phyloP scores from a whole-genome alignment of 257 asterid species.

The Linderniella brevidens region DNA sequence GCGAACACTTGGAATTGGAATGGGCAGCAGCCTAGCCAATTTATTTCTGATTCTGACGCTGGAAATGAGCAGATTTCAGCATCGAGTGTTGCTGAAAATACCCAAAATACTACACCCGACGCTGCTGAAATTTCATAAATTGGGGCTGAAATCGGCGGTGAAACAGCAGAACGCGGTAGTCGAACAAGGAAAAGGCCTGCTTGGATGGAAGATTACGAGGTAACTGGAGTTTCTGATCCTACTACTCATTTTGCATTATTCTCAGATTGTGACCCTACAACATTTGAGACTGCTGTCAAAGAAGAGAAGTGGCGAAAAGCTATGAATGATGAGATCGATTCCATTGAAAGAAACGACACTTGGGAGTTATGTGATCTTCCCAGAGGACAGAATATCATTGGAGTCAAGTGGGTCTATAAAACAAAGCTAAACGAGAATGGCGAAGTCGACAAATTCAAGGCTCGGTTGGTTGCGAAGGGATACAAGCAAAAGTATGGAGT shows the following conservation, averaged over 20 bases:
- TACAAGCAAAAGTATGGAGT: neutral
- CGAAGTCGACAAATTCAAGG: constrained; percentile 1
- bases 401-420: neutral
- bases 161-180: no score
- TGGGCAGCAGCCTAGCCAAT: neutral
- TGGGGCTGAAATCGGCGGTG: no score
- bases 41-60: neutral
- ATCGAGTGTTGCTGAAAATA: no score
- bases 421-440: neutral
- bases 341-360: constrained; percentile 3
- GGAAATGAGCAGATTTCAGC: neutral
- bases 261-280: constrained; percentile 5
- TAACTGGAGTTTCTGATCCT: neutral
- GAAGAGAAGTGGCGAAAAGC: neutral
- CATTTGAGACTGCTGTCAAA: neutral
- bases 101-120: no score
- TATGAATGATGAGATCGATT: neutral
- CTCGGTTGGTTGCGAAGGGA: neutral
- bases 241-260: constrained; percentile 1
- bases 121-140: no score
- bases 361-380: neutral
- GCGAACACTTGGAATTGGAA: neutral
- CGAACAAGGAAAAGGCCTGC: neutral
- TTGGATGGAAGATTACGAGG: constrained; percentile 2
- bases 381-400: neutral